These are phyloP conservation scores for Solanum sparsipilum DNA, from an alignment of 257 asterid genomes.

Conservation along the genomic window DNA sequence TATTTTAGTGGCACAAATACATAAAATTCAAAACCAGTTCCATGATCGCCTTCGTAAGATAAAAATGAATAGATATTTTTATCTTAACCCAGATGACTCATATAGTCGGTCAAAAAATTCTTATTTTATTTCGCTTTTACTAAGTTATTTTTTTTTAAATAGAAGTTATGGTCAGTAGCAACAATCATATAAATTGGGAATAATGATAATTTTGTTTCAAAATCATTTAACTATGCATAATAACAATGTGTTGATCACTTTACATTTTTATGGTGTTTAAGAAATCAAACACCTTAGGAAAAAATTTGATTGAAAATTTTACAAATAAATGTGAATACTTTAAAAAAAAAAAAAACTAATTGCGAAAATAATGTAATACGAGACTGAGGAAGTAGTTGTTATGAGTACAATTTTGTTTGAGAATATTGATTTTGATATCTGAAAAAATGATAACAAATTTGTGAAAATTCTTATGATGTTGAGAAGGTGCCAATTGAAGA, in stretches of 20 bases:
- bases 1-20: no score
- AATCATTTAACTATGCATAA: neutral
- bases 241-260: neutral
- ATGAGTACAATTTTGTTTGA: neutral
- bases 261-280: no score
- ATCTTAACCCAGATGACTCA: neutral
- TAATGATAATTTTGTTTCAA: no score
- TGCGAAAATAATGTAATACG: neutral
- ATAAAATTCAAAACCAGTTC: no score
- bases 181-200: neutral
- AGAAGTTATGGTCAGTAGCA: no score
- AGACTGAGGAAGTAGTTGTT: neutral
- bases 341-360: no score
- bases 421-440: neutral
- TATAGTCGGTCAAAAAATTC: no score
- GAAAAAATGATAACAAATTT: neutral
- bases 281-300: neutral
- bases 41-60: neutral
- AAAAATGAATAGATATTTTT: no score
- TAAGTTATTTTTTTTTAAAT: neutral
- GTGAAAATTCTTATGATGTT: neutral
- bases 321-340: accelerated
- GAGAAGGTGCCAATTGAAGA: conserved; percentile 67
- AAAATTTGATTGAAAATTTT: no score
- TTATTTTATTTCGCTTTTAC: no score